phyloP scores from a whole-genome alignment of 225 moss, liverwort and hornwort species.

The Rhytidiadelphus loreus region DNA sequence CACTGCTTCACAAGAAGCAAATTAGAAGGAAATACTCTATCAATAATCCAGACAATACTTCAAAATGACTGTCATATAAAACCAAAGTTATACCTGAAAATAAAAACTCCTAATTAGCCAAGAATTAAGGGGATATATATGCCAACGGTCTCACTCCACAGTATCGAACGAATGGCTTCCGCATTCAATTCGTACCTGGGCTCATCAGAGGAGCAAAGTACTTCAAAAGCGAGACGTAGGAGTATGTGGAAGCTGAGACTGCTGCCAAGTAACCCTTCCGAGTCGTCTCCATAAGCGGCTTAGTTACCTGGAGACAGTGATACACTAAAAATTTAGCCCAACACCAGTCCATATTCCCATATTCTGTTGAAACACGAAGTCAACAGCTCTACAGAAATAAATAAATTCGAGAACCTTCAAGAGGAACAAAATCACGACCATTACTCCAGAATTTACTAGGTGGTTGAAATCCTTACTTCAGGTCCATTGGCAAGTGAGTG shows the following conservation, averaged over 20 bases:
- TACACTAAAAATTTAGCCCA: neutral
- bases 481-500: slow-evolving; percentile 98
- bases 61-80: neutral
- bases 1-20: neutral
- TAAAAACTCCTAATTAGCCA: neutral
- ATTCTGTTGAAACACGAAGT: neutral
- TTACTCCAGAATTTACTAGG: neutral
- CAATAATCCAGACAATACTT: neutral
- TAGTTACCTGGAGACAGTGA: slow-evolving; percentile 59
- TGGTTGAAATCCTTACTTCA: slow-evolving; percentile 37
- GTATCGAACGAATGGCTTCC: neutral
- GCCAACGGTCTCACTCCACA: neutral
- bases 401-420: neutral
- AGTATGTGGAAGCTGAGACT: slow-evolving; percentile 83
- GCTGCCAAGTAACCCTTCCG: slow-evolving; percentile 93
- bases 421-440: neutral
- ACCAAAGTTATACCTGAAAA: neutral
- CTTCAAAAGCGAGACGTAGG: slow-evolving; percentile 80
- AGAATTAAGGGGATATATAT: neutral
- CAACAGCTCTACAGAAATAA: neutral
- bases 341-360: neutral
- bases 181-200: slow-evolving; percentile 35
- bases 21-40: neutral
- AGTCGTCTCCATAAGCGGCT: slow-evolving; percentile 86
- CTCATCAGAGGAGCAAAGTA: slow-evolving; percentile 88